Evolutionary conservation across 306 rosid genomes (phyloP).

Genomic region (Ochetophila trinervis): DNA sequence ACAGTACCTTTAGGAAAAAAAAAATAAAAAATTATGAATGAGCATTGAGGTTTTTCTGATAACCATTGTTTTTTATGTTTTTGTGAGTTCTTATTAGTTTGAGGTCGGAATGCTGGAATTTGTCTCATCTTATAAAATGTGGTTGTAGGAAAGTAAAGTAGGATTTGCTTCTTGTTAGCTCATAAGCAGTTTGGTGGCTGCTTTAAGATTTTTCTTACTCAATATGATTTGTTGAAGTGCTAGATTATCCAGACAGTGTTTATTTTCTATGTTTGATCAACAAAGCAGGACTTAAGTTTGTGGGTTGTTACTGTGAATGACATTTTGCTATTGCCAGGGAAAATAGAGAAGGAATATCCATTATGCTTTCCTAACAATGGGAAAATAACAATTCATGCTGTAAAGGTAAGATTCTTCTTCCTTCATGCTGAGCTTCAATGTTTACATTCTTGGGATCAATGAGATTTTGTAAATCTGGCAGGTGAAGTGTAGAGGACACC

Average conservation of each 20-base stretch:
- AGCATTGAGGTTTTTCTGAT: neutral
- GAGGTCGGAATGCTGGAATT: neutral
- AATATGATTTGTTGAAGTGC: neutral
- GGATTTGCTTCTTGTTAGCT: too few species aligned
- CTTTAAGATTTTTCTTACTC: neutral
- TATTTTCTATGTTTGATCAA: neutral
- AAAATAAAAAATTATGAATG: too few species aligned
- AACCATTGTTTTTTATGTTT: neutral
- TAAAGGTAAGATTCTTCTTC: slow-evolving; percentile 32
- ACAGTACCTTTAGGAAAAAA: too few species aligned
- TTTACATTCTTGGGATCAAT: neutral
- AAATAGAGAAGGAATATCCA: slow-evolving; percentile 40
- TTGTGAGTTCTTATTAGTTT: neutral
- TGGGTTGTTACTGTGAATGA: neutral
- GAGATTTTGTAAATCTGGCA: slow-evolving; percentile 14
- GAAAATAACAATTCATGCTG: slow-evolving; percentile 27
- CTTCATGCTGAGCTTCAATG: neutral
- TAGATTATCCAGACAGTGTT: neutral
- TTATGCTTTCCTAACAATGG: slow-evolving; percentile 33
- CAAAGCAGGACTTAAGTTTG: neutral
- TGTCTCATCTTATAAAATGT: too few species aligned
- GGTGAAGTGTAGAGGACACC: slow-evolving; percentile 38
- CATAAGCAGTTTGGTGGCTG: neutral
- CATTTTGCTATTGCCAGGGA: slow-evolving; percentile 20
- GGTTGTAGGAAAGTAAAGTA: too few species aligned